Evolutionary conservation across 257 asterid genomes (phyloP).

Genomic region (Solanum piurae): DNA sequence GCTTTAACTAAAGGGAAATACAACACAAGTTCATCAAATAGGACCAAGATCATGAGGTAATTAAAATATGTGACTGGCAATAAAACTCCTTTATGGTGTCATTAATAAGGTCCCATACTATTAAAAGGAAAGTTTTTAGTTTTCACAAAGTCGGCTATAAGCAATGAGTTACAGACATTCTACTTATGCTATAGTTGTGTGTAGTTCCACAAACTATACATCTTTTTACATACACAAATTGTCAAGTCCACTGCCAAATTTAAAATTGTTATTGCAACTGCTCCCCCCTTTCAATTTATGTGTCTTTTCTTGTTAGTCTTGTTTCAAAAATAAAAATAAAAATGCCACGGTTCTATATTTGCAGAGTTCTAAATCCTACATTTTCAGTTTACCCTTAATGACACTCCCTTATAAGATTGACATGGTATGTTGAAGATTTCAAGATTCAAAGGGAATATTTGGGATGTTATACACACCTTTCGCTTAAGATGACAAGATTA

Average conservation of each 20-base stretch:
- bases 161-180: not conserved
- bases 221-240: not conserved
- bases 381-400: not conserved
- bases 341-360: not conserved
- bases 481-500: not conserved
- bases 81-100: not conserved
- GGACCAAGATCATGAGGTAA: not conserved
- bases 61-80: not conserved
- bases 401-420: not conserved
- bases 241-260: not conserved
- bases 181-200: not conserved
- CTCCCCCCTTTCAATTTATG: not conserved
- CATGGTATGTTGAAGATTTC: not conserved
- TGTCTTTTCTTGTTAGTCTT: not conserved
- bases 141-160: not conserved
- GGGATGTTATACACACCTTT: not conserved
- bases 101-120: not conserved
- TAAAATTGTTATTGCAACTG: not conserved
- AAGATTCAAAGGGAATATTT: not conserved
- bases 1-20: not conserved
- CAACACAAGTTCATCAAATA: not conserved
- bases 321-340: not conserved
- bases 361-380: not conserved
- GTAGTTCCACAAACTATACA: not conserved
- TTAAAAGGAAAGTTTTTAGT: not conserved